These are phyloP conservation scores for Echinochloa phyllopogon DNA, from an alignment of 176 grass and related monocot genomes.

Conservation along the genomic window DNA sequence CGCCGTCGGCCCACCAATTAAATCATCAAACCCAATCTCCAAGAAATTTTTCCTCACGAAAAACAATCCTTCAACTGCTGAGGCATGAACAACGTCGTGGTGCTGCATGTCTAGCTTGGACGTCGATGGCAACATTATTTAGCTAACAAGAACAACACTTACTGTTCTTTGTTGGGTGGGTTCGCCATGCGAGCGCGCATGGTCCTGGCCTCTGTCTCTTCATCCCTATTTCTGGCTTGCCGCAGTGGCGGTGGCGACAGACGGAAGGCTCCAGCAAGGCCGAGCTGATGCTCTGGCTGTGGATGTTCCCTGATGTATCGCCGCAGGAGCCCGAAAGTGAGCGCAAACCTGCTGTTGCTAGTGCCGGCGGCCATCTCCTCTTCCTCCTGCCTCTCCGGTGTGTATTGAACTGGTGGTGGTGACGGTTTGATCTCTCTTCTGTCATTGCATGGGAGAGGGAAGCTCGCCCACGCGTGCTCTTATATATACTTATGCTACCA, in stretches of 20 bases:
- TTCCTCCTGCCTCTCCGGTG: too few relatives aligned
- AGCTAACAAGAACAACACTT: not conserved
- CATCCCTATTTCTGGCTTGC: not conserved
- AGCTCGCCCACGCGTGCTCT: too few relatives aligned
- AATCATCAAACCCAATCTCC: not conserved
- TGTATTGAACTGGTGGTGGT: too few relatives aligned
- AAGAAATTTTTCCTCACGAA: not conserved
- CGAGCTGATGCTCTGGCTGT: not conserved
- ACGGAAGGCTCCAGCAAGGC: not conserved
- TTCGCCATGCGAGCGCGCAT: not conserved
- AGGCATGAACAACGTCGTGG: too few relatives aligned
- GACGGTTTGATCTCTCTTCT: too few relatives aligned
- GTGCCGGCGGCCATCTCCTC: constrained; percentile 4
- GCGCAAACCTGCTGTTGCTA: constrained; percentile 34
- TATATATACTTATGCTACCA: too few relatives aligned
- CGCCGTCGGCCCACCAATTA: not conserved
- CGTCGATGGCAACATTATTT: not conserved
- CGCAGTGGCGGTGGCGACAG: not conserved
- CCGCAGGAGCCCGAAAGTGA: constrained; percentile 48
- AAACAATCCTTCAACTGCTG: not conserved
- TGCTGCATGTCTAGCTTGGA: not conserved
- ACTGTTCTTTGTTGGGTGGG: not conserved
- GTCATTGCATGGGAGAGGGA: too few relatives aligned
- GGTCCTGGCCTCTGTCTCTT: not conserved
- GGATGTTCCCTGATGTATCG: constrained; percentile 48